Base-by-base conservation (phyloP, 2,329 filamentous ascomycete genomes). In the Colletotrichum kahawae region DNA sequence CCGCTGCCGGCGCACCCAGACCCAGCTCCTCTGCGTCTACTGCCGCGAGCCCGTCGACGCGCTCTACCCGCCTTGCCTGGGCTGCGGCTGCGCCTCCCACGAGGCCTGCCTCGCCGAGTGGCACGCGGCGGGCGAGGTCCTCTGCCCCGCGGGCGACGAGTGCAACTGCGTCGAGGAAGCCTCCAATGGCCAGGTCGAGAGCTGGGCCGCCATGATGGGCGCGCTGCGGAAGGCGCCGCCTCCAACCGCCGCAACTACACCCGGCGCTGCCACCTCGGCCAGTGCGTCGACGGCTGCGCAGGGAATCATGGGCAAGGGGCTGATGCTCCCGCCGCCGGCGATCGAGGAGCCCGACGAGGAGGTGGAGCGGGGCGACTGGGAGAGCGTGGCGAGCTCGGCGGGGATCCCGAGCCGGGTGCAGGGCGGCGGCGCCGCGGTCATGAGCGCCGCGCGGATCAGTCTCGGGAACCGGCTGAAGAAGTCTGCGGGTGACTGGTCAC, bases 91-190 rank as follows among this genome's bases (percentile, higher is more conserved):
- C 77, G 89, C 89, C 9, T 88, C 87, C 67, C 92, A 93, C 80
- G 88, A 92, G 60, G 81, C 84, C 10, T 93, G 92, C 76, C 85
- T 92, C 18, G 87, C 86, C 4, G 89, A 91, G 78, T 92, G 91
- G 90, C 89, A 91, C 77, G 87, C 85, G 8, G 86, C 87, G 7
- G 89, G 89, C 27, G 90, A 92, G 81, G 88, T 83, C 2, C 82
- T 88, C 62, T 93, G 92, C 71, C 90, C 92, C 0, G 91, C 90
- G 0, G 92, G 91, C 2, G 92, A 93, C 79, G 92, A 93, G 79
- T 93, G 92, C 79, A 85, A 90, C 74, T 93, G 92, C 78, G 86
- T 89, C 0, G 85, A 89, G 16, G 89, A 92, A 76, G 91, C 91
- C 1, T 85, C 84, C 71, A 87, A 85, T 62, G 91, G 90, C 1